phyloP scores from a whole-genome alignment of 2,329 filamentous ascomycete genomes.

The Cladophialophora chaetospira region DNA sequence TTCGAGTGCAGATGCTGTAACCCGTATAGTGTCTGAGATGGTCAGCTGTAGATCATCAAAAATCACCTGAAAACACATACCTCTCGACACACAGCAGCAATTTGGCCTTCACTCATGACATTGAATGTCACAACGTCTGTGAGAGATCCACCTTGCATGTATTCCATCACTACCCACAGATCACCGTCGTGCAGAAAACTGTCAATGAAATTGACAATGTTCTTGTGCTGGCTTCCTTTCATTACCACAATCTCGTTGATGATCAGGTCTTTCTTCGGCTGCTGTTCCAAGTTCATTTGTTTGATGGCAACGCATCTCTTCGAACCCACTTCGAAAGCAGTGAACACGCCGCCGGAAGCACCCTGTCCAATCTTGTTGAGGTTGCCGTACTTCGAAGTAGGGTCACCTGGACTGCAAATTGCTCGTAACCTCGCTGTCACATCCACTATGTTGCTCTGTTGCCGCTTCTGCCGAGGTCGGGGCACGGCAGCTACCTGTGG shows the following conservation, averaged over 20 bases:
- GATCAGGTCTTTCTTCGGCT: constrained; percentile 98
- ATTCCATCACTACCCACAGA: constrained; percentile 99
- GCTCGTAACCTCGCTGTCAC: constrained; percentile 80
- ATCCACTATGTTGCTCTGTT: constrained; percentile 76
- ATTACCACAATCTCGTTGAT: constrained; percentile 99
- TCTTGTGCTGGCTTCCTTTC: constrained; percentile 97
- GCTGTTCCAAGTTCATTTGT: constrained; percentile 98
- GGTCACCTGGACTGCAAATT: constrained; percentile 89
- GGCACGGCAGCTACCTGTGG: constrained; percentile 43
- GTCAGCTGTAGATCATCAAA: constrained; percentile 13
- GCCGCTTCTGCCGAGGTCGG: constrained; percentile 67
- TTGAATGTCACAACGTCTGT: constrained; percentile 99
- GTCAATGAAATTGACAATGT: constrained; percentile 99
- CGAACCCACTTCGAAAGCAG: constrained; percentile 78
- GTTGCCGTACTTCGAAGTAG: constrained; percentile 80
- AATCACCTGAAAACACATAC: constrained; percentile 43
- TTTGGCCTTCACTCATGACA: constrained; percentile 98
- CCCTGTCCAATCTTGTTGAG: constrained; percentile 97
- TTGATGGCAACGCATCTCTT: constrained; percentile 96
- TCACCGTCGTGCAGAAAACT: constrained; percentile 88
- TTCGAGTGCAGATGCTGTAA: constrained; percentile 96
- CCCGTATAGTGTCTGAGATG: constrained; percentile 71
- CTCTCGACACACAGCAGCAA: constrained; percentile 92
- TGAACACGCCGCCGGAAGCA: constrained; percentile 93
- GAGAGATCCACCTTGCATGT: constrained; percentile 96